phyloP scores from a whole-genome alignment of 768 basidiomycete species.

The Tylopilus plumbeoviolaceoides region DNA sequence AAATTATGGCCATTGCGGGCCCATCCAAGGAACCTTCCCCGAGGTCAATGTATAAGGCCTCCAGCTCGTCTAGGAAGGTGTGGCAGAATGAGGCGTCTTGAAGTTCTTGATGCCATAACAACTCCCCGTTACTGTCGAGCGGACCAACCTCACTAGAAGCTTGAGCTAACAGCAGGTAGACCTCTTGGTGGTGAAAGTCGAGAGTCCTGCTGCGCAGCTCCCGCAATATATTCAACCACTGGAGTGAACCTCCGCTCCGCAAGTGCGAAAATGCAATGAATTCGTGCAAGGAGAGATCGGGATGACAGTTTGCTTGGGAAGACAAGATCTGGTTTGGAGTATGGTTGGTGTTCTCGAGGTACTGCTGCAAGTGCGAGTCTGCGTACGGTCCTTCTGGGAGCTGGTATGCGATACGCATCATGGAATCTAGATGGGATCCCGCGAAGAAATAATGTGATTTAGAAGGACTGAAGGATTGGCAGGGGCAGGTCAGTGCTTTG shows the following conservation, averaged over 20 bases:
- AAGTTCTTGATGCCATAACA: slow-evolving; percentile 42
- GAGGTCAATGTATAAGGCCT: slow-evolving; percentile 32
- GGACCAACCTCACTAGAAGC: slow-evolving; percentile 42
- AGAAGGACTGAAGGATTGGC: neutral
- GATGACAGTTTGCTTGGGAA: slow-evolving; percentile 38
- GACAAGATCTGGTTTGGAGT: slow-evolving; percentile 43
- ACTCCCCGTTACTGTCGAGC: neutral
- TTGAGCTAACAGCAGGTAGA: slow-evolving; percentile 42
- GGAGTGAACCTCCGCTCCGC: slow-evolving; percentile 35
- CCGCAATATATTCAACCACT: slow-evolving; percentile 34
- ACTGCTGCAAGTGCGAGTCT: slow-evolving; percentile 29
- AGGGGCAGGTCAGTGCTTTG: no score
- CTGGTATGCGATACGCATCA: slow-evolving; percentile 4
- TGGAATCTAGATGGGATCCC: neutral
- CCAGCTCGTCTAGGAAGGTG: slow-evolving; percentile 35
- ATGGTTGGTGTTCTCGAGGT: slow-evolving; percentile 33
- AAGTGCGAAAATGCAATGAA: slow-evolving; percentile 41
- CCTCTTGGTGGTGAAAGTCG: slow-evolving; percentile 36
- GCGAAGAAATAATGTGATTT: neutral
- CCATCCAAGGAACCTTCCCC: slow-evolving; percentile 40
- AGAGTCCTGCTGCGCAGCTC: slow-evolving; percentile 38
- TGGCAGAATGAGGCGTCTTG: slow-evolving; percentile 10
- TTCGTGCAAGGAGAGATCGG: slow-evolving; percentile 42
- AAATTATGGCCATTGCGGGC: slow-evolving; percentile 31
- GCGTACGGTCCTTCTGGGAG: slow-evolving; percentile 33